Percentiles rank a stretch among this genome's conserved stretches.
These are phyloP conservation scores for Solanum megistacrolobum DNA, from an alignment of 257 asterid genomes.

Conservation along the genomic window DNA sequence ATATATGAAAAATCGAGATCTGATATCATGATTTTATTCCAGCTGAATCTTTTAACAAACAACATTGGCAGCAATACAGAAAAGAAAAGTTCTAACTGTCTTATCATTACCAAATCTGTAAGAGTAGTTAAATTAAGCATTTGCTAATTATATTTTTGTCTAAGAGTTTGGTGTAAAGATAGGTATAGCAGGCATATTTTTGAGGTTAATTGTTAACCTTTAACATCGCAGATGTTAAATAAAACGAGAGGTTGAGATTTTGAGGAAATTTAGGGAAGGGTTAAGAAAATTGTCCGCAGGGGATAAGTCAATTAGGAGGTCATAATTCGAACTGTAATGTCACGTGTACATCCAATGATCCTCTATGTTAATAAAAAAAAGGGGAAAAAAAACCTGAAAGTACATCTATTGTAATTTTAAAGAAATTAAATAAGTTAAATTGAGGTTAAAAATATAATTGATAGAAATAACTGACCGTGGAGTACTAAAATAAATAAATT, in stretches of 20 bases:
- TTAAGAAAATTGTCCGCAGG: neutral
- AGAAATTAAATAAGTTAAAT: too few species aligned
- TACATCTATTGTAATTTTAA: too few species aligned
- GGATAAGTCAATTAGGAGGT: neutral
- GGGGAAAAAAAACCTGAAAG: neutral
- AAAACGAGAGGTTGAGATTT: neutral
- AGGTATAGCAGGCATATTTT: too few species aligned
- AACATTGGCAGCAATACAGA: slow-evolving; percentile 1
- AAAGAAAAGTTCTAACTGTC: slow-evolving; percentile 1
- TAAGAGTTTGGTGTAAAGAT: neutral
- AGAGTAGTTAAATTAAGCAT: neutral
- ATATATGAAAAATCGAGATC: too few species aligned
- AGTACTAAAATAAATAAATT: neutral
- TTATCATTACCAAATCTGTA: slow-evolving; percentile 15
- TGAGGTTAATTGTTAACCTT: neutral
- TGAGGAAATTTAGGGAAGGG: neutral
- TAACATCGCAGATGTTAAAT: neutral
- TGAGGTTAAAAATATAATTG: neutral
- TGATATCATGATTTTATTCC: slow-evolving; percentile 24
- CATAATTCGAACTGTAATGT: neutral
- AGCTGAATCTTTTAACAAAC: slow-evolving; percentile 30
- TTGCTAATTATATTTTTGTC: neutral
- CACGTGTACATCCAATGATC: neutral
- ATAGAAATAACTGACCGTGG: neutral
- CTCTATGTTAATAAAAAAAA: neutral